Evolutionary conservation across 371 early-diverging fungal species (phyloP).

Genomic region (Haplosporangium sp.): DNA sequence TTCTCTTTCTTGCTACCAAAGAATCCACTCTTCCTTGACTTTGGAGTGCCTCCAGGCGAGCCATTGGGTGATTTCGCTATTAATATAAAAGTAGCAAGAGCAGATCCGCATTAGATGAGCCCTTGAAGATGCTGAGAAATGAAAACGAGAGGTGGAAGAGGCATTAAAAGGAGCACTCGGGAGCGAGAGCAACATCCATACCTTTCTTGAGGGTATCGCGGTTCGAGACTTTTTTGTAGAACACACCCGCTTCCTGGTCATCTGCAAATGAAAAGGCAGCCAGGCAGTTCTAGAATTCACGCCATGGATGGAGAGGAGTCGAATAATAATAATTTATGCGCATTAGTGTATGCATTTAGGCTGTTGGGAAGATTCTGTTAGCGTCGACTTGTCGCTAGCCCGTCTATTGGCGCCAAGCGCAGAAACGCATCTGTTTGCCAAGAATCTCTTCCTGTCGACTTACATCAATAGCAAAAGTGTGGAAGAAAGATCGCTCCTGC

Average conservation of each 20-base stretch:
- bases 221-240: slow-evolving; percentile 75
- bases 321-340: neutral
- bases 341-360: neutral
- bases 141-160: neutral
- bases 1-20: slow-evolving; percentile 54
- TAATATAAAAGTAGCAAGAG: slow-evolving; percentile 6
- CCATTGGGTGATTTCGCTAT: slow-evolving; percentile 40
- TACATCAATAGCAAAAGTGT: slow-evolving; percentile 87
- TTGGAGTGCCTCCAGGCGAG: slow-evolving; percentile 45
- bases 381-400: too few species aligned
- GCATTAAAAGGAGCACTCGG: neutral
- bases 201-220: slow-evolving; percentile 62
- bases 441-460: slow-evolving; percentile 32
- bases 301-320: neutral
- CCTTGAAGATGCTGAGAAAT: neutral
- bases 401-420: too few species aligned
- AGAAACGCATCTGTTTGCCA: too few species aligned
- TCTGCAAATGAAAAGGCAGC: slow-evolving; percentile 91
- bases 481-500: slow-evolving; percentile 82
- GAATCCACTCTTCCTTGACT: slow-evolving; percentile 44
- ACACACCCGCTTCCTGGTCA: slow-evolving; percentile 81
- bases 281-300: slow-evolving; percentile 65
- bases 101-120: slow-evolving; percentile 4
- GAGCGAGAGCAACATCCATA: slow-evolving; percentile 16
- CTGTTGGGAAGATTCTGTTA: neutral